Conservation (phyloP, 768 basidiomycete species). For the Daedalea quercina region DNA sequence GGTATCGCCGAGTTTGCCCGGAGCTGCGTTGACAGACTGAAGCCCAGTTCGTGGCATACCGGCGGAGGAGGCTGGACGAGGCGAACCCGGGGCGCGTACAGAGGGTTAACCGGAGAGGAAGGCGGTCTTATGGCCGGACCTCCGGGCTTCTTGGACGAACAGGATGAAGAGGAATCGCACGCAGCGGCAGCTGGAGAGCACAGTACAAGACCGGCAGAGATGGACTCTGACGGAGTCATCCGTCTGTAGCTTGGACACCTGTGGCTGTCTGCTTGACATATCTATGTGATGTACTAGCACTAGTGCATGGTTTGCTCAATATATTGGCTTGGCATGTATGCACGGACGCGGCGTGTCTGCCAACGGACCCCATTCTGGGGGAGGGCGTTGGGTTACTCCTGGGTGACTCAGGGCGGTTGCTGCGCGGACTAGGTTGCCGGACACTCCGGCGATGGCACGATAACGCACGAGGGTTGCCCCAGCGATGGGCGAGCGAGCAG, state of each 20-base stretch:
- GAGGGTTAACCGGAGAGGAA: slow-evolving; percentile 22
- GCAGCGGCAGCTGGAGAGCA: background rate
- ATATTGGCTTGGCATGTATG: background rate
- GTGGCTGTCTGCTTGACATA: background rate
- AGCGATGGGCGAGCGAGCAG: background rate
- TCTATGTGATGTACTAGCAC: background rate
- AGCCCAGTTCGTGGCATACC: slow-evolving; percentile 12
- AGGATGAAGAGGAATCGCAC: slow-evolving; percentile 19
- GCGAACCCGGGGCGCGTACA: slow-evolving; percentile 12
- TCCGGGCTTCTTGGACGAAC: slow-evolving; percentile 21
- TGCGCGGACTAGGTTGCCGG: background rate
- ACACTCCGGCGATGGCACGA: background rate
- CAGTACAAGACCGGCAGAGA: slow-evolving; percentile 7
- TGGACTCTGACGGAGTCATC: slow-evolving; percentile 21
- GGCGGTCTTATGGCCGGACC: slow-evolving; percentile 21
- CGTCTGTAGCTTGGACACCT: slow-evolving; percentile 13
- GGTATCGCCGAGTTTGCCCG: slow-evolving; percentile 19
- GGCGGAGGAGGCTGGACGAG: slow-evolving; percentile 8
- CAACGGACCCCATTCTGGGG: slow-evolving; percentile 1
- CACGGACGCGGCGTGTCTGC: background rate
- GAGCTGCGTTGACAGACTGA: slow-evolving; percentile 15
- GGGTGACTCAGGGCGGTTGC: background rate
- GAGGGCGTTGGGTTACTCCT: background rate
- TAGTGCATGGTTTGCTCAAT: background rate
- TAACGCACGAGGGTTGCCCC: background rate